Conservation (phyloP, 805 yeast species). For the Tetrapisispora phaffii region DNA sequence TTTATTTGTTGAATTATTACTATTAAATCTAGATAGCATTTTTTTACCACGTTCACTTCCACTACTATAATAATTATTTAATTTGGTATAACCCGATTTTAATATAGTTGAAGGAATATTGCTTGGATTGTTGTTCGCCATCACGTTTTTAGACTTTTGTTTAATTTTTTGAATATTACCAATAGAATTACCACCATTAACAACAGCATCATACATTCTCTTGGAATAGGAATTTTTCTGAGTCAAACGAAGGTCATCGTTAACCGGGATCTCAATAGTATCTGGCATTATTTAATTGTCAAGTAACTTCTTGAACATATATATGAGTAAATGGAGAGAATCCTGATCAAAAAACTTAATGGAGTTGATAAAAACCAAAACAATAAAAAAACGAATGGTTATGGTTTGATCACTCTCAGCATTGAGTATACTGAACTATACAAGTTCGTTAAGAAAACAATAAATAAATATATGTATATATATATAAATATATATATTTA, state of each 20-base stretch:
- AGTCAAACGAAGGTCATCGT: neutral
- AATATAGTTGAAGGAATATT: slow-evolving; percentile 1
- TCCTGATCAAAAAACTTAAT: too few relatives aligned
- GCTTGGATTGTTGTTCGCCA: neutral
- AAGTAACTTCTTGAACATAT: too few relatives aligned
- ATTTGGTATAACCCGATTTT: slow-evolving; percentile 7
- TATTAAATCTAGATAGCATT: neutral
- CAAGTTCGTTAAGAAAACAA: too few relatives aligned
- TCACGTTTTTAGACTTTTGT: neutral
- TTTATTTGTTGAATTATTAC: neutral
- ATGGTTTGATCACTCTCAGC: too few relatives aligned
- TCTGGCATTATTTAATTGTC: neutral
- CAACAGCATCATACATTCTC: slow-evolving; percentile 1
- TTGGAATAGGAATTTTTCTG: neutral
- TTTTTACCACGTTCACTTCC: slow-evolving; percentile 1
- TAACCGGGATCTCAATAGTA: neutral
- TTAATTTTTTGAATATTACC: neutral
- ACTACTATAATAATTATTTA: neutral
- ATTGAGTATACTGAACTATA: too few relatives aligned
- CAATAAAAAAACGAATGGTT: too few relatives aligned
- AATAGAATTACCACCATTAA: neutral
- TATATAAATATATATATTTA: too few relatives aligned
- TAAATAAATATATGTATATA: too few relatives aligned
- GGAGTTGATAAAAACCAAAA: neutral
- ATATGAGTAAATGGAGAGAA: too few relatives aligned